These are phyloP conservation scores for Pleurostoma richardsiae DNA, from an alignment of 2,329 filamentous ascomycete genomes.

Conservation along the genomic window DNA sequence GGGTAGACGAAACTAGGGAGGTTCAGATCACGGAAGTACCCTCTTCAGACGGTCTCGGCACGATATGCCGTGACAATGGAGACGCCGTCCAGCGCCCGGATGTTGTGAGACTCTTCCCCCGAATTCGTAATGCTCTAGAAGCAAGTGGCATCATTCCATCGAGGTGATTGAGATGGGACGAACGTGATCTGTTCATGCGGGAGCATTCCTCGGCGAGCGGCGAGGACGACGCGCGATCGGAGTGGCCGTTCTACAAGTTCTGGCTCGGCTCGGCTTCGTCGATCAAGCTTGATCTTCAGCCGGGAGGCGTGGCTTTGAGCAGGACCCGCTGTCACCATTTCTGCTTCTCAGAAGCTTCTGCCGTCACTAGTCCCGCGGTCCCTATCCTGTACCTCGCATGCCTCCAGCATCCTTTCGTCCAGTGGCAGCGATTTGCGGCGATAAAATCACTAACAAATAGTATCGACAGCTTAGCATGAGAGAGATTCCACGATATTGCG, in stretches of 20 bases:
- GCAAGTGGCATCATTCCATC: slow-evolving; percentile 5
- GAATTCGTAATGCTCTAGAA: neutral
- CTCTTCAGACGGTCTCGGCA: neutral
- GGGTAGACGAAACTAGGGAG: too few relatives aligned
- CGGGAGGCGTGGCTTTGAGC: slow-evolving; percentile 1
- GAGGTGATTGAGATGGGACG: slow-evolving; percentile 14
- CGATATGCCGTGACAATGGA: neutral
- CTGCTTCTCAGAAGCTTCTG: too few relatives aligned
- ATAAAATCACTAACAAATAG: too few relatives aligned
- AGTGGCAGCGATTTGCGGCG: too few relatives aligned
- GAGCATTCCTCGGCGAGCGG: neutral
- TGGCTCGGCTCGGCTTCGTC: neutral
- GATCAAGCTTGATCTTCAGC: slow-evolving; percentile 17
- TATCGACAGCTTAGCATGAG: too few relatives aligned
- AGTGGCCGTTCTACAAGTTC: neutral
- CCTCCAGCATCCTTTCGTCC: too few relatives aligned
- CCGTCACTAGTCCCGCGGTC: too few relatives aligned
- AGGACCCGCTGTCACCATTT: too few relatives aligned
- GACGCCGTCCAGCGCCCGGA: neutral
- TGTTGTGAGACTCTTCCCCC: slow-evolving; percentile 3
- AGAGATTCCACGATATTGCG: too few relatives aligned
- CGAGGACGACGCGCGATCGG: slow-evolving; percentile 1
- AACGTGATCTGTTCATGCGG: slow-evolving; percentile 14
- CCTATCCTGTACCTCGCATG: too few relatives aligned
- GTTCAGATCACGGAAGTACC: too few relatives aligned